Evolutionary conservation across 805 yeast species (phyloP).

Genomic region (Ogataea ganodermae): DNA sequence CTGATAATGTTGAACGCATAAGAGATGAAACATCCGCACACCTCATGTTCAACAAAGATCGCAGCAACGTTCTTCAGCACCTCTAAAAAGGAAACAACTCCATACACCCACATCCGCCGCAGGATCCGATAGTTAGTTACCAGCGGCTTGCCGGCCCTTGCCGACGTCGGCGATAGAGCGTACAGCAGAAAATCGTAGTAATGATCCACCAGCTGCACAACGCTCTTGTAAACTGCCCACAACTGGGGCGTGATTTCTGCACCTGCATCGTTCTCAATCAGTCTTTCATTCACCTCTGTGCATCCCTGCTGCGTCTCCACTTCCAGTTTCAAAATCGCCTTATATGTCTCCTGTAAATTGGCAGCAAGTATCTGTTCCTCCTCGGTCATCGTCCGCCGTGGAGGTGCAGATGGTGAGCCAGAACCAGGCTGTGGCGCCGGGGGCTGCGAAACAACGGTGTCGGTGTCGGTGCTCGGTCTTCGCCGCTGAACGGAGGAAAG

Average conservation of each 20-base stretch:
- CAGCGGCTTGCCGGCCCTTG: slow-evolving; percentile 74
- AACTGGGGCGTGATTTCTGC: slow-evolving; percentile 59
- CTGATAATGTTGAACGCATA: slow-evolving; percentile 66
- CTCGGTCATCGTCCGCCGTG: slow-evolving; percentile 40
- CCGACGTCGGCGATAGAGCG: slow-evolving; percentile 64
- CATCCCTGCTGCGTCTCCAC: slow-evolving; percentile 71
- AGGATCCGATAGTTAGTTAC: slow-evolving; percentile 78
- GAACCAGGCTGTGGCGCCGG: slow-evolving; percentile 12
- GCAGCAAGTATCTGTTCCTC: slow-evolving; percentile 69
- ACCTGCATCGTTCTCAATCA: slow-evolving; percentile 45
- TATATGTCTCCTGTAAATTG: slow-evolving; percentile 73
- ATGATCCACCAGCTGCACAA: slow-evolving; percentile 64
- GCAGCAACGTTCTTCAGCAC: slow-evolving; percentile 74
- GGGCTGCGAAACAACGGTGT: slow-evolving; percentile 22
- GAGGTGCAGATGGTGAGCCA: slow-evolving; percentile 16
- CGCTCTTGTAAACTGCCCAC: slow-evolving; percentile 72
- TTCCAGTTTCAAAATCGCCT: slow-evolving; percentile 65
- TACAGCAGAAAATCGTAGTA: slow-evolving; percentile 72
- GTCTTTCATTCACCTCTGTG: slow-evolving; percentile 54
- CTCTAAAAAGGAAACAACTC: slow-evolving; percentile 77
- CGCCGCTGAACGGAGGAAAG: slow-evolving; percentile 5
- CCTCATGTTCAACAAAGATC: slow-evolving; percentile 71
- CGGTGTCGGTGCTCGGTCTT: slow-evolving; percentile 31
- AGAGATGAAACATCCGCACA: slow-evolving; percentile 71
- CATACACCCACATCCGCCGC: slow-evolving; percentile 82